Conservation (phyloP, 306 rosid species). For the Cicer cuneatum region DNA sequence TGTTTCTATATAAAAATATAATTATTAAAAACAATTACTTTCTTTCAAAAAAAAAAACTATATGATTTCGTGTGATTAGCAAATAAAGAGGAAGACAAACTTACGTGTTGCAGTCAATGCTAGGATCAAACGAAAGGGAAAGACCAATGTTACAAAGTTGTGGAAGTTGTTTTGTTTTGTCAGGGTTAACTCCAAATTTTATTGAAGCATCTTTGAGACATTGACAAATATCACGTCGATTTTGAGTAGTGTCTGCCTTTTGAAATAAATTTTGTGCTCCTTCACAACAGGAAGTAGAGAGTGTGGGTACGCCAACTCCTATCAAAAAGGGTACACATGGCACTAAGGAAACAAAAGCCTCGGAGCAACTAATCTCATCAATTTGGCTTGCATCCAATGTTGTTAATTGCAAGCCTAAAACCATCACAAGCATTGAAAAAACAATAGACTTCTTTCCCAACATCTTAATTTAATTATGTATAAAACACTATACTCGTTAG, state of each 20-base stretch:
- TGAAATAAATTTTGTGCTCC: not conserved
- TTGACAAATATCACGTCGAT: not conserved
- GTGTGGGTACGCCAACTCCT: not conserved
- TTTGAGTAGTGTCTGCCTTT: not conserved
- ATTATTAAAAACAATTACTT: no score
- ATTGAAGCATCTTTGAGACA: not conserved
- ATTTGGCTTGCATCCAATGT: not conserved
- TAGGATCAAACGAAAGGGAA: not conserved
- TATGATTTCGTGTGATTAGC: not conserved
- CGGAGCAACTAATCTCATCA: not conserved
- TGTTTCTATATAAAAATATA: no score
- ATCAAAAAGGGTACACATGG: not conserved
- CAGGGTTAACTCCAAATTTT: not conserved
- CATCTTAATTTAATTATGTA: constrained; percentile 34
- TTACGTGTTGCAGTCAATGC: not conserved
- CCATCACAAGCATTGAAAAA: no score
- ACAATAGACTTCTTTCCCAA: not conserved
- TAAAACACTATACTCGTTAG: not conserved
- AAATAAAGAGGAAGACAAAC: not conserved
- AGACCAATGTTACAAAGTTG: not conserved
- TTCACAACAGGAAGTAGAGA: not conserved
- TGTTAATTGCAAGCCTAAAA: not conserved
- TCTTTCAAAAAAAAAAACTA: no score
- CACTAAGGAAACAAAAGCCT: not conserved
- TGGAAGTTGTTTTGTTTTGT: not conserved